phyloP scores from a whole-genome alignment of 1,284 basidiomycete genomes.

The Ceratobasidium theobromae region DNA sequence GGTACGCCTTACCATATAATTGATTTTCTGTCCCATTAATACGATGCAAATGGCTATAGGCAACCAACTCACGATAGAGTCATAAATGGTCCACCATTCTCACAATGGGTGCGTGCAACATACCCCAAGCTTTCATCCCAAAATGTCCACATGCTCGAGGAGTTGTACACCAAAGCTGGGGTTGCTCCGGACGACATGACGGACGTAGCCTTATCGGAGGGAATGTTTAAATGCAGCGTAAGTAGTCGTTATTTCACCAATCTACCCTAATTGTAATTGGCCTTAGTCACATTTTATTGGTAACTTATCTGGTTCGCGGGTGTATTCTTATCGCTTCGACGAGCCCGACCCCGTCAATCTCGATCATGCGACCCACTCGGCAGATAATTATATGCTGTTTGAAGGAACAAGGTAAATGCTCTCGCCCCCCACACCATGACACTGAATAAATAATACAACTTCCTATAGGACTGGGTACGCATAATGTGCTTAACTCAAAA shows the following conservation, averaged over 20 bases:
- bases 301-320: not conserved
- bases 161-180: constrained; percentile 5
- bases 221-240: constrained; percentile 5
- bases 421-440: not conserved
- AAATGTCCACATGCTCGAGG: not conserved
- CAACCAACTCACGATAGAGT: constrained; percentile 19
- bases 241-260: not conserved
- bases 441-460: not conserved
- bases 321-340: constrained; percentile 24
- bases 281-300: not conserved
- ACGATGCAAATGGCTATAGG: not conserved
- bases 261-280: not conserved
- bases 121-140: not conserved
- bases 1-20: constrained; percentile 44
- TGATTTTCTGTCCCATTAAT: not conserved
- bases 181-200: constrained; percentile 7
- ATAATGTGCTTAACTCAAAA: not conserved
- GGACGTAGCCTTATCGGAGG: not conserved
- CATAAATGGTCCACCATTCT: not conserved
- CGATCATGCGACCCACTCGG: not conserved
- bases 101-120: not conserved
- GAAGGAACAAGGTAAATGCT: constrained; percentile 16
- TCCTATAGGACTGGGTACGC: constrained; percentile 5
- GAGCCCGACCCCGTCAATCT: constrained; percentile 10
- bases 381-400: constrained; percentile 23